Base-by-base conservation (phyloP, 768 basidiomycete genomes). In the Phylloporus arenicola region DNA sequence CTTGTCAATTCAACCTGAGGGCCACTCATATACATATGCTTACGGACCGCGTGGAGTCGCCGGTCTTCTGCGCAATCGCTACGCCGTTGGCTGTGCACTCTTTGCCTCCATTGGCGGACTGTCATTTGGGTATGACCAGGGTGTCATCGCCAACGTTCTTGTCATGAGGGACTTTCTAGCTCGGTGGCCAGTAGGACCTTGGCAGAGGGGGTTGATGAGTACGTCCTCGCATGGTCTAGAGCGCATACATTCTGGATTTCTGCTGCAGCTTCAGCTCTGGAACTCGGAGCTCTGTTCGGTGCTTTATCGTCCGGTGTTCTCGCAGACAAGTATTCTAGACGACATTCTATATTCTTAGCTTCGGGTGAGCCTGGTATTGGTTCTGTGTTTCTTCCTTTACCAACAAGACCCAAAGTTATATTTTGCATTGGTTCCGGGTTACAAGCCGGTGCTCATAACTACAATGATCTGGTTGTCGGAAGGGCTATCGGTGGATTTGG, bases 61-160 rank as follows among this genome's bases (percentile, higher is more conserved):
- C 3, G 88, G 88, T 10, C 72, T 90, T 14, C 61, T 75, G 41
- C 76, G 76, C 54, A 90, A 88, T 62, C 75, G 72, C 50, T 86
- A 83, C 56, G 78, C 82, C 4, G 65, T 84, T 8, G 68, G 80
- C 2, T 89, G 86, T 53, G 86, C 83, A 4, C 70, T 84, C 43
- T 88, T 89, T 55, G 88, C 84, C 1, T 85, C 83, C 10, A 78
- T 90, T 57, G 88, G 88, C 1, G 87, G 87, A 0, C 62, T 89
- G 49, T 80, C 84, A 13, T 90, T 90, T 64, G 88, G 88, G 9
- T 90, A 90, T 60, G 88, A 89, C 58, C 88, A 90, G 61, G 88
- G 88, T 33, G 88, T 90, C 48, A 88, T 92, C 55, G 86, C 89
- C 3, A 92, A 91, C 63, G 82, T 92, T 13, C 75, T 92, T 12